Evolutionary conservation across 2,329 filamentous ascomycete species (phyloP).

Genomic region (Paradendryphiella salina): DNA sequence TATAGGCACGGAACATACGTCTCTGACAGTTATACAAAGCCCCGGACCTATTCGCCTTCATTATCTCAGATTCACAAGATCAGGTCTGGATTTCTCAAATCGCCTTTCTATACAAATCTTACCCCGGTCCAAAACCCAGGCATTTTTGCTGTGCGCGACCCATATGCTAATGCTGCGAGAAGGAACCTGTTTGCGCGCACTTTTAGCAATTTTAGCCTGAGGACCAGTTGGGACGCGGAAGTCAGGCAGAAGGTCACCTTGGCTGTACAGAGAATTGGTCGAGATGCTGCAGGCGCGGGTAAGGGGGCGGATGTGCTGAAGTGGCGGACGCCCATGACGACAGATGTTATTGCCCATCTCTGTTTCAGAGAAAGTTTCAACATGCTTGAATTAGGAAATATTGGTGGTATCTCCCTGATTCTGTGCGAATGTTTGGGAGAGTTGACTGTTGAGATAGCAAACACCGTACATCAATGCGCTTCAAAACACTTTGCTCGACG

Average conservation of each 20-base stretch:
- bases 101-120: slow-evolving; percentile 44
- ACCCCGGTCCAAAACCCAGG: slow-evolving; percentile 32
- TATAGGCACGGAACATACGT: no score
- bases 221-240: slow-evolving; percentile 43
- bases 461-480: no score
- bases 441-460: no score
- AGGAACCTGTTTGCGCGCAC: slow-evolving; percentile 44
- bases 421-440: no score
- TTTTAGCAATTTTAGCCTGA: slow-evolving; percentile 44
- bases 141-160: slow-evolving; percentile 47
- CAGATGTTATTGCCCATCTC: slow-evolving; percentile 46
- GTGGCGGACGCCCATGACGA: slow-evolving; percentile 48
- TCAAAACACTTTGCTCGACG: no score
- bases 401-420: no score
- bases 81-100: slow-evolving; percentile 50
- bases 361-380: slow-evolving; percentile 48
- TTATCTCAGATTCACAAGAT: slow-evolving; percentile 38
- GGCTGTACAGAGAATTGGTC: slow-evolving; percentile 41
- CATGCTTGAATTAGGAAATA: slow-evolving; percentile 43
- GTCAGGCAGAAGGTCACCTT: slow-evolving; percentile 41
- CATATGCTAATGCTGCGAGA: slow-evolving; percentile 41
- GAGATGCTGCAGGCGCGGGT: slow-evolving; percentile 12
- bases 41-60: no score
- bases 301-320: slow-evolving; percentile 41
- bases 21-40: no score